These are phyloP conservation scores for Syncephalastrum racemosum DNA, from an alignment of 371 early-diverging fungal genomes.

Conservation along the genomic window DNA sequence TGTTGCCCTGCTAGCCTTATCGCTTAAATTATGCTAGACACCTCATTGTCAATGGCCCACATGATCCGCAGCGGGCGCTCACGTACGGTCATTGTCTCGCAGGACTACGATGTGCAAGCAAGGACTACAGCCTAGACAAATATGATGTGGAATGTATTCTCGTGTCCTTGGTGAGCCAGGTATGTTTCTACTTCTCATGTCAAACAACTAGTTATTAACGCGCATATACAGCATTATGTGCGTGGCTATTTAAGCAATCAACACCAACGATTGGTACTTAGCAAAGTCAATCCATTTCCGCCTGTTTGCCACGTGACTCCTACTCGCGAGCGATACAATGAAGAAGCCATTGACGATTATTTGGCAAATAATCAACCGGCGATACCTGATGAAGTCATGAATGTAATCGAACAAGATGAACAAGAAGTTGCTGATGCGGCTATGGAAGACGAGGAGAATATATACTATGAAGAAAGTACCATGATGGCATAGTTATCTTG, in stretches of 20 bases:
- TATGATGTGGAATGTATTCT: constrained; percentile 38
- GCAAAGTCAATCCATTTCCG: constrained; percentile 81
- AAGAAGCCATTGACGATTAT: constrained; percentile 12
- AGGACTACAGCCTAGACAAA: constrained; percentile 19
- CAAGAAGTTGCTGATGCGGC: constrained; percentile 1
- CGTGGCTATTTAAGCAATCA: constrained; percentile 89
- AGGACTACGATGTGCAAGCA: constrained; percentile 24
- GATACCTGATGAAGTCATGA: constrained; percentile 8
- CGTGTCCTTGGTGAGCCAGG: constrained; percentile 49
- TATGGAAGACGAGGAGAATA: too few species aligned
- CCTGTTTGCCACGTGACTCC: constrained; percentile 22
- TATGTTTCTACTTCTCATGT: constrained; percentile 8
- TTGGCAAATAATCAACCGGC: constrained; percentile 9
- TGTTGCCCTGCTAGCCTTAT: background rate
- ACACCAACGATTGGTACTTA: constrained; percentile 72
- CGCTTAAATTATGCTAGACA: background rate
- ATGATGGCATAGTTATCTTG: too few species aligned
- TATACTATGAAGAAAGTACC: too few species aligned
- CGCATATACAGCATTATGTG: constrained; percentile 65
- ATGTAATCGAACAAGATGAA: constrained; percentile 7
- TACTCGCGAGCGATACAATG: constrained; percentile 17
- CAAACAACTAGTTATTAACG: background rate
- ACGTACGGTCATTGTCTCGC: constrained; percentile 14
- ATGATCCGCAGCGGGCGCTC: too few species aligned
- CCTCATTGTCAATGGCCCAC: too few species aligned